These are phyloP conservation scores for Raphanus hybrid DNA, from an alignment of 441 rosid genomes.

Conservation along the genomic window DNA sequence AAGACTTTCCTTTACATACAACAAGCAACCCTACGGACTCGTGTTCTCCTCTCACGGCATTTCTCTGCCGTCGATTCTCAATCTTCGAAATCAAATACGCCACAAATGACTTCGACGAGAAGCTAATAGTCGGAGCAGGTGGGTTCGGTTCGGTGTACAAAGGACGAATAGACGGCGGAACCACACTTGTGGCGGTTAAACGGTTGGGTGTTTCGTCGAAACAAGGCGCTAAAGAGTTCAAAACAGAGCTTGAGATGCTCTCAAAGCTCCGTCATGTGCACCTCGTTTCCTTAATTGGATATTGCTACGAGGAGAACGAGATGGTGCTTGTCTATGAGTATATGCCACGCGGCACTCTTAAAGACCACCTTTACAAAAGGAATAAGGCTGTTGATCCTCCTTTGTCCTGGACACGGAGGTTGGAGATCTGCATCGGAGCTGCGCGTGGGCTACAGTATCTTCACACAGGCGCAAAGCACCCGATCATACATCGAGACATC, in stretches of 20 bases:
- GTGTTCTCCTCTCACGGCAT: conserved; percentile 65
- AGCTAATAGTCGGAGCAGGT: conserved; percentile 53
- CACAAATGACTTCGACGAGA: conserved; percentile 51
- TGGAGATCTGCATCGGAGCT: background rate
- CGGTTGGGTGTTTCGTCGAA: conserved; percentile 45
- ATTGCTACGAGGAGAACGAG: background rate
- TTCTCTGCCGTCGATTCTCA: conserved; percentile 56
- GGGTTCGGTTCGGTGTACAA: conserved; percentile 68
- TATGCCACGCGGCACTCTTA: background rate
- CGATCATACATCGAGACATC: background rate
- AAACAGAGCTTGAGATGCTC: conserved; percentile 18
- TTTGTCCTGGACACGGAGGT: background rate
- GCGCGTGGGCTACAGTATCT: background rate
- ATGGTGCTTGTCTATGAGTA: background rate
- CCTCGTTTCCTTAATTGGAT: conserved; percentile 48
- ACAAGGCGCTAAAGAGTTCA: conserved; percentile 57
- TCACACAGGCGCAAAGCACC: background rate
- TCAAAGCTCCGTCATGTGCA: conserved; percentile 58
- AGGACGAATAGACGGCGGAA: conserved; percentile 52
- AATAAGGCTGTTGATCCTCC: background rate
- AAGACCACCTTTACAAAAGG: background rate
- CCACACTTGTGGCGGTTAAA: conserved; percentile 58
- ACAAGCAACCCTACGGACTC: conserved; percentile 69
- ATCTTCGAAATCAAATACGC: conserved; percentile 55
- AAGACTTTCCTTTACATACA: conserved; percentile 45